These are phyloP conservation scores for Noccaea caerulescens DNA, from an alignment of 345 rosid genomes.

Conservation along the genomic window DNA sequence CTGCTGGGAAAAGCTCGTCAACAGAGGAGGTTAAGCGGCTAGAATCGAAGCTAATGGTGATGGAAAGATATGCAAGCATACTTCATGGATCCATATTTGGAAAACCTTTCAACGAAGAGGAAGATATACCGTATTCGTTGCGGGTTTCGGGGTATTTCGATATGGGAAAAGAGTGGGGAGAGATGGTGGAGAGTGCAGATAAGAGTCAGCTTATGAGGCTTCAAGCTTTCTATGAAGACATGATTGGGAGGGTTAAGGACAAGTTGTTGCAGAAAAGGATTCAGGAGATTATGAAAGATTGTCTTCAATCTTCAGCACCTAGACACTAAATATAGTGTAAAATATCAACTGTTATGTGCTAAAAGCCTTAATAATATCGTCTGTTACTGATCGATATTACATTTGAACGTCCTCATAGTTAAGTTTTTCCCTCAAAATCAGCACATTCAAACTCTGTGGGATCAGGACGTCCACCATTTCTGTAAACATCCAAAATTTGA, in stretches of 20 bases:
- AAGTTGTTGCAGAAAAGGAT: constrained; percentile 81
- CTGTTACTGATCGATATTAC: background rate
- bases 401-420: too few species aligned
- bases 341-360: constrained; percentile 4
- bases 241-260: constrained; percentile 81
- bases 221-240: constrained; percentile 73
- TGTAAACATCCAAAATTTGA: too few species aligned
- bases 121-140: constrained; percentile 65
- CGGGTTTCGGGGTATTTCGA: constrained; percentile 58
- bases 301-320: constrained; percentile 52
- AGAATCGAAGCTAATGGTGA: constrained; percentile 58
- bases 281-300: constrained; percentile 77
- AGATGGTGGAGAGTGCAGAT: constrained; percentile 77
- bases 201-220: constrained; percentile 64
- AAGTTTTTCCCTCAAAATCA: too few species aligned
- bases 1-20: constrained; percentile 52
- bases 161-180: constrained; percentile 78
- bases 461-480: too few species aligned
- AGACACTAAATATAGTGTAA: constrained; percentile 10
- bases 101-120: constrained; percentile 67
- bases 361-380: background rate
- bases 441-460: too few species aligned
- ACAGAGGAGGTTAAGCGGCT: constrained; percentile 71
- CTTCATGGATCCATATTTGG: constrained; percentile 87
- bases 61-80: constrained; percentile 77